Percentiles rank a stretch among this genome's conserved stretches.
These are phyloP conservation scores for Eleusine coracana DNA, from an alignment of 176 grass and related monocot species.

Conservation along the genomic window DNA sequence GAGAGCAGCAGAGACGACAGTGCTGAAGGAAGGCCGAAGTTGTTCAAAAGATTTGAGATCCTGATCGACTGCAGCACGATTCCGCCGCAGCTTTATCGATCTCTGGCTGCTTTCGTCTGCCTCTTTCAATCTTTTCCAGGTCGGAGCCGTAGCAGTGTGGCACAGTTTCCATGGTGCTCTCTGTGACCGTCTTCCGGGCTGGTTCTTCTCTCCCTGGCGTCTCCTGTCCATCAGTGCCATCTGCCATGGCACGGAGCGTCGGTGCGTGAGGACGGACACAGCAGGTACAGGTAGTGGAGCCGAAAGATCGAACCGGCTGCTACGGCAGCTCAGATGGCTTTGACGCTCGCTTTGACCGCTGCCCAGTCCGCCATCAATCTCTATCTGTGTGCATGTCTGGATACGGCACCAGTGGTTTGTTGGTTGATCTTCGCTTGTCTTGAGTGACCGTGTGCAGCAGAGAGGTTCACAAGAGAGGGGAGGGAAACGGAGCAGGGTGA, in stretches of 20 bases:
- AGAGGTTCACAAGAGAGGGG: background rate
- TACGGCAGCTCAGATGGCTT: background rate
- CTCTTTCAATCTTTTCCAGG: background rate
- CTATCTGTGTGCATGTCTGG: background rate
- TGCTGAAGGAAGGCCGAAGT: background rate
- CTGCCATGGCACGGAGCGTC: background rate
- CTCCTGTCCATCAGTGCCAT: background rate
- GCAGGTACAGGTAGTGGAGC: background rate
- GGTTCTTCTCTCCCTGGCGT: background rate
- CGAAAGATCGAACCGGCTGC: background rate
- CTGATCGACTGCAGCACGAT: slow-evolving; percentile 32
- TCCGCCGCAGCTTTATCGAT: slow-evolving; percentile 37
- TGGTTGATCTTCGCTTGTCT: background rate
- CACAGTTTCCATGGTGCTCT: background rate
- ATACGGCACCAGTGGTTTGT: background rate
- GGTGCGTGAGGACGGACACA: background rate
- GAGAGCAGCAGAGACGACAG: background rate
- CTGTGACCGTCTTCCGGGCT: background rate
- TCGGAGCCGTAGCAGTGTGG: background rate
- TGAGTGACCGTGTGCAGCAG: background rate
- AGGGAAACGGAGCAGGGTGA: background rate
- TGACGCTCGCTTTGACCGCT: slow-evolving; percentile 19
- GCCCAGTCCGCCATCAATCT: background rate
- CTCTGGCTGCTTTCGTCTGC: background rate
- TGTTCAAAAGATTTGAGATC: slow-evolving; percentile 43